These are phyloP conservation scores for Bipolaris bicolor DNA, from an alignment of 2,329 filamentous ascomycete genomes.

Conservation along the genomic window DNA sequence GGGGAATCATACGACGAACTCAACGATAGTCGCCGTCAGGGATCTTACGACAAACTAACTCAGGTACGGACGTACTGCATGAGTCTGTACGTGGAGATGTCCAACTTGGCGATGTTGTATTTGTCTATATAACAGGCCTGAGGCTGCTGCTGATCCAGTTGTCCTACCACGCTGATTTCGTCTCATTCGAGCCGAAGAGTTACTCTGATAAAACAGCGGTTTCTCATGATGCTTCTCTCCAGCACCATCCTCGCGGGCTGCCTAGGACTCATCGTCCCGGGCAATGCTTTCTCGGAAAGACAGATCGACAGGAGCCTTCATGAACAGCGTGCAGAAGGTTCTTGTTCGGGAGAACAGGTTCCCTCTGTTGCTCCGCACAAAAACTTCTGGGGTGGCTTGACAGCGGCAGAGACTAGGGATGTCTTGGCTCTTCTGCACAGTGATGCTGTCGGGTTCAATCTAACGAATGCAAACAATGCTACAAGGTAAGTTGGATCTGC, in stretches of 20 bases:
- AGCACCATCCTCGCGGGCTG: background rate
- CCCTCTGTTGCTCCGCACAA: background rate
- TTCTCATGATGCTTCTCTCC: background rate
- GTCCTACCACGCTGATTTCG: background rate
- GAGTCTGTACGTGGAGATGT: background rate
- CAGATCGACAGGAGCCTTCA: background rate
- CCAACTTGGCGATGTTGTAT: background rate
- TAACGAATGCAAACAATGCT: background rate
- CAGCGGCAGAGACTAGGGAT: background rate
- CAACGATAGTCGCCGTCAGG: background rate
- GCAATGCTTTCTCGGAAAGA: background rate
- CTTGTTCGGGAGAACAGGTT: background rate
- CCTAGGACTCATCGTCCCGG: background rate
- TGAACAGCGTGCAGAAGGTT: background rate
- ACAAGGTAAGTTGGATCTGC: background rate
- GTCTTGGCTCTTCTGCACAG: background rate
- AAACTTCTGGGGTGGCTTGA: constrained; percentile 1
- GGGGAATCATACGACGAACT: background rate
- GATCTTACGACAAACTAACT: background rate
- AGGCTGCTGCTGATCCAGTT: background rate
- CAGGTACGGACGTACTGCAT: background rate
- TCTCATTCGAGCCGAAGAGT: background rate
- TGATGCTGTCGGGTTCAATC: background rate
- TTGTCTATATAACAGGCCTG: background rate
- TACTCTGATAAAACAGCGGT: background rate